Conservation (phyloP, 768 basidiomycete species). For the Tephrocybe sp. region DNA sequence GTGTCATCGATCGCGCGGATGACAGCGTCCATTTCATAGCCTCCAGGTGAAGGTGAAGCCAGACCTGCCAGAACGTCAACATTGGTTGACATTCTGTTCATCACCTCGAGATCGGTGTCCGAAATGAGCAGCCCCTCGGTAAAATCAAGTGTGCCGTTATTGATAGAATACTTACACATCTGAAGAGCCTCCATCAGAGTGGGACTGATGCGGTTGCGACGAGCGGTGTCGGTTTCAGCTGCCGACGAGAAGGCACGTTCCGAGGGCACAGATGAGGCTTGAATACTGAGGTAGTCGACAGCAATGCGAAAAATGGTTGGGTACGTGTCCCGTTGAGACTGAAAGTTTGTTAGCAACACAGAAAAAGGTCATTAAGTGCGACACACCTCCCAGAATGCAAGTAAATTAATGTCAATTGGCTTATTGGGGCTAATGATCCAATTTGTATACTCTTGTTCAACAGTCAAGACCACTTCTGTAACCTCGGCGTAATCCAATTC, state of each 20-base stretch:
- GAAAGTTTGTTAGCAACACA: background rate
- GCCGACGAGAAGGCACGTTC: constrained; percentile 21
- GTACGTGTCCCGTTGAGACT: background rate
- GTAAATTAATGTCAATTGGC: background rate
- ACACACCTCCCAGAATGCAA: constrained; percentile 9
- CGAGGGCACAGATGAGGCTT: constrained; percentile 19
- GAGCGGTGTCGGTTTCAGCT: constrained; percentile 12
- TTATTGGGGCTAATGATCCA: too few relatives aligned
- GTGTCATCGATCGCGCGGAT: background rate
- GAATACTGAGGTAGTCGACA: constrained; percentile 12
- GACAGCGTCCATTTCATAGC: background rate
- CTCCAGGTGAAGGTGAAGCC: background rate
- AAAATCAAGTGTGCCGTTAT: background rate
- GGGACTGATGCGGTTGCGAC: constrained; percentile 14
- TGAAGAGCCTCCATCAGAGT: too few relatives aligned
- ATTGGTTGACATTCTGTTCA: background rate
- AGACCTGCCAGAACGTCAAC: background rate
- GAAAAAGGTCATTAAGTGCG: too few relatives aligned
- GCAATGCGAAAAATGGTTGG: constrained; percentile 2
- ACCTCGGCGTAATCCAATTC: too few relatives aligned
- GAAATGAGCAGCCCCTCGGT: background rate
- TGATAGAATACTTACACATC: constrained; percentile 14
- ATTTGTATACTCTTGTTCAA: constrained; percentile 7
- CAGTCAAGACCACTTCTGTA: too few relatives aligned
- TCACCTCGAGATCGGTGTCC: background rate